Evolutionary conservation across 139 green algal species (phyloP), one percentile per base, ranked within the genome.

Genomic region (Coccomyxa sp.): DNA sequence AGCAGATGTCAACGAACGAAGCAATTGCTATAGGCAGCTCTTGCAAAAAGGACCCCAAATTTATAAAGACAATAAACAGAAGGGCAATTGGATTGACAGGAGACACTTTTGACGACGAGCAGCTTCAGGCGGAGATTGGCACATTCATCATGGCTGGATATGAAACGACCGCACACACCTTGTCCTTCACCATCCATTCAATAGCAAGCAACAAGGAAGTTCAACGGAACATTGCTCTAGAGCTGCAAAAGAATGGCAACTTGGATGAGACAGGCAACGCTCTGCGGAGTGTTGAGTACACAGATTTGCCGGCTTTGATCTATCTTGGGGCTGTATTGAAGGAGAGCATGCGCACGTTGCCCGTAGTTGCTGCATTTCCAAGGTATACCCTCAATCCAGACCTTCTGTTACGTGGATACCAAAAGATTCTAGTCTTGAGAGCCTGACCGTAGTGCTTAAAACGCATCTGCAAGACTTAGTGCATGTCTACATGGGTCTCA

Each of bases 91-190:
- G n/a, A n/a, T n/a, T n/a, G n/a, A n/a, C 73, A 83, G 83, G 79
- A 58, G 22, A 58, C 54, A 73, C 73, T 6, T 54, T 87, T 40
- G 50, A 78, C 0, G 35, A 55, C 2, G 2, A 39, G 10, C 78
- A 79, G 31, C 58, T 88, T 22, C 39, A 36, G 18, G 69, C 69
- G 1, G 81, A 88, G 76, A 54, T 82, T 7, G 79, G 70, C 12
- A 72, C 77, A 6, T 82, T 82, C 64, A 70, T 74, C 33, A 76
- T 80, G 34, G 78, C 71, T 27, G 75, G 77, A 54, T 88, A 80
- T 44, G 81, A 90, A 81, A 90, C 86, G 35, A 88, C 82, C 31
- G 82, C 83, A 27, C 74, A 78, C 73, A 82, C 83, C 33, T 72
- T 88, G 39, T 77, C 76, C 36, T 84, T 85, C 36, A 81, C 81